These are phyloP conservation scores for Gastrodia elata DNA, from an alignment of 106 monocot genomes.

Conservation along the genomic window DNA sequence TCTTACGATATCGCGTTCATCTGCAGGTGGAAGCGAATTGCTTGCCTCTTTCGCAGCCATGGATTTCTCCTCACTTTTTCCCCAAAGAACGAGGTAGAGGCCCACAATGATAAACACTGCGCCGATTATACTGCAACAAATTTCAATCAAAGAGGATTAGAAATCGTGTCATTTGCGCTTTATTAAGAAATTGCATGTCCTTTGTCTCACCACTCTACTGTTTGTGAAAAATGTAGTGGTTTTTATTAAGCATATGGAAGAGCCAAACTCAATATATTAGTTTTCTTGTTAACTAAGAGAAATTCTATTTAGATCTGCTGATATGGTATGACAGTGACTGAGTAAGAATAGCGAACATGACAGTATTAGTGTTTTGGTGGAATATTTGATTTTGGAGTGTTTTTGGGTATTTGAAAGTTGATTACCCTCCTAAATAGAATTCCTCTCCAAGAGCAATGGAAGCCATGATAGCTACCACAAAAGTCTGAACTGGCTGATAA, in stretches of 20 bases:
- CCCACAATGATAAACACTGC: constrained; percentile 73
- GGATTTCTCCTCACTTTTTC: constrained; percentile 73
- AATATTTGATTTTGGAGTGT: neutral
- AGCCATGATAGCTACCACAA: constrained; percentile 89
- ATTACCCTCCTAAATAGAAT: constrained; percentile 89
- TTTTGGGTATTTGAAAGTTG: neutral
- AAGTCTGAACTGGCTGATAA: constrained; percentile 93
- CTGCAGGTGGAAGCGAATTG: neutral
- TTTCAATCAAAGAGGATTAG: neutral
- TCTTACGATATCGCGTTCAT: constrained; percentile 13
- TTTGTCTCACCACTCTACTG: too few relatives aligned
- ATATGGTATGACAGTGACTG: too few relatives aligned
- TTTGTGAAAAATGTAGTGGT: too few relatives aligned
- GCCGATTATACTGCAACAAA: constrained; percentile 67
- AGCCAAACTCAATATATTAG: too few relatives aligned
- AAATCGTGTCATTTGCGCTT: neutral
- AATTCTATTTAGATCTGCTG: too few relatives aligned
- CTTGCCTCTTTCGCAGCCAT: constrained; percentile 48
- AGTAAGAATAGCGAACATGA: too few relatives aligned
- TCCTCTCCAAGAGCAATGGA: constrained; percentile 73
- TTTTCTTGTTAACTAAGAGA: too few relatives aligned
- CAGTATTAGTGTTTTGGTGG: too few relatives aligned
- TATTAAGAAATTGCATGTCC: too few relatives aligned
- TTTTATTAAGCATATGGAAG: too few relatives aligned
- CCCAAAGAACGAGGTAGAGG: constrained; percentile 84